Evolutionary conservation across 805 yeast genomes (phyloP), one percentile per base, ranked within the genome.

Genomic region (Wickerhamiella australiensis): DNA sequence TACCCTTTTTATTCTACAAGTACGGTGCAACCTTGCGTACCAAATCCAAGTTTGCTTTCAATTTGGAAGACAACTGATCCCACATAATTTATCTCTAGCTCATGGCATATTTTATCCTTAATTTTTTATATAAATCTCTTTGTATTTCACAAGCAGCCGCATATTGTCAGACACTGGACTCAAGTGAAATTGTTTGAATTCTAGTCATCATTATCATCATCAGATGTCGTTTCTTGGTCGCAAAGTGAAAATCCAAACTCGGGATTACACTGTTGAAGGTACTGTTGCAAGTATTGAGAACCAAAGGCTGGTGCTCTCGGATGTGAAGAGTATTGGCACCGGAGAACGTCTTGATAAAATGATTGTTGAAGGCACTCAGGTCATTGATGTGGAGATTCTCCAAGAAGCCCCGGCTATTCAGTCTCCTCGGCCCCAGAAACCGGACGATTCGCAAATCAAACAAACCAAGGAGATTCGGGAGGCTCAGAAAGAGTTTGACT

Each of bases 401-500:
- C 51, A 54, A 6, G 36, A 27, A 11, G 18, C 38, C 7, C 38
- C 38, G 6, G 20, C 29, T 36, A 23, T 37, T 33, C 41, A 46
- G 15, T 12, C 40, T 17, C 33, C 43, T 11, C 18, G 15, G 38
- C 38, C 38, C 17, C 20, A 48, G 15, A 46, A 41, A 18, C 36
- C 47, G 3, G 15, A 37, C 3, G 47, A 36, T 8, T 26, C 33
- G 2, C 29, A 27, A 15, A 48, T 29, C 4, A 15, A 20, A 26
- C 47, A 42, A 37, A 22, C 42, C 3, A 17, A 38, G 23, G 42
- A 18, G 31, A 41, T 45, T 36, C 17, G 33, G 49, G 22, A 38
- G 36, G 31, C 29, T 12, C 69, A 52, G 72, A 76, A 61, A 71
- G 96, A 86, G 54, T 88, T 88, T 65, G 96, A 88, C 63, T 88